A percentile compares a stretch with the other conserved stretches of the same genome.
phyloP scores from a whole-genome alignment of 1,139 yeast genomes.

The Yamadazyma diospyri region DNA sequence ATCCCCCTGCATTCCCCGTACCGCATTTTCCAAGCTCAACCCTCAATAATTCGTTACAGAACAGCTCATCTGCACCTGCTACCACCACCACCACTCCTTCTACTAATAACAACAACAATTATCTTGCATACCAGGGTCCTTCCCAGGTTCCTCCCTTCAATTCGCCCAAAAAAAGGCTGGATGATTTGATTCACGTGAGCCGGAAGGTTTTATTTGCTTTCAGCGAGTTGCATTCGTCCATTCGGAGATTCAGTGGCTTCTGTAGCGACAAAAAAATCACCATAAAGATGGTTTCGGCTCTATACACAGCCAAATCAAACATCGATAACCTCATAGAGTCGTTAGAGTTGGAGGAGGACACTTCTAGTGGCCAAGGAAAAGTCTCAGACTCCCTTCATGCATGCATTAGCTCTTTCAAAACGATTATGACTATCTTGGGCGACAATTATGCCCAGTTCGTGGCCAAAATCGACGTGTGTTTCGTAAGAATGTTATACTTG shows the following conservation, averaged over 20 bases:
- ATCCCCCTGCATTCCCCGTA: background rate
- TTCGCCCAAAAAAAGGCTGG: conserved; percentile 11
- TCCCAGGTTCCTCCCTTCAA: conserved; percentile 5
- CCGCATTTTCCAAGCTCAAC: background rate
- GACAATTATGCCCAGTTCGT: conserved; percentile 48
- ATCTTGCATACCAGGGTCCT: conserved; percentile 5
- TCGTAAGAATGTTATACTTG: conserved; percentile 68
- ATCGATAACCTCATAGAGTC: conserved; percentile 59
- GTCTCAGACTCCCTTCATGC: conserved; percentile 29
- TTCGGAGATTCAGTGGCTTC: conserved; percentile 63
- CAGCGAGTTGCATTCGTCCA: conserved; percentile 67
- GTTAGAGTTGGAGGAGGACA: conserved; percentile 54
- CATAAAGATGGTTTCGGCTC: conserved; percentile 52
- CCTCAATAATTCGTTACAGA: background rate
- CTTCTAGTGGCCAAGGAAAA: conserved; percentile 32
- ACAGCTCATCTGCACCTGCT: background rate
- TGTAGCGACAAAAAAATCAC: conserved; percentile 63
- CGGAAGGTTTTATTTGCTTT: conserved; percentile 57
- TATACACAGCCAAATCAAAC: conserved; percentile 55
- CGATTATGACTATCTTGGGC: conserved; percentile 46
- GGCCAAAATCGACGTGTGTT: conserved; percentile 60
- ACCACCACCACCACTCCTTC: background rate
- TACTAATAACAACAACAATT: too few relatives aligned
- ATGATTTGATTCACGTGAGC: conserved; percentile 45
- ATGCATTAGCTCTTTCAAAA: conserved; percentile 47